A percentile compares a stretch with the other conserved stretches of the same genome.
These are phyloP conservation scores for Wallacemonas rigidus DNA, from an alignment of 208 protist species.

Conservation along the genomic window DNA sequence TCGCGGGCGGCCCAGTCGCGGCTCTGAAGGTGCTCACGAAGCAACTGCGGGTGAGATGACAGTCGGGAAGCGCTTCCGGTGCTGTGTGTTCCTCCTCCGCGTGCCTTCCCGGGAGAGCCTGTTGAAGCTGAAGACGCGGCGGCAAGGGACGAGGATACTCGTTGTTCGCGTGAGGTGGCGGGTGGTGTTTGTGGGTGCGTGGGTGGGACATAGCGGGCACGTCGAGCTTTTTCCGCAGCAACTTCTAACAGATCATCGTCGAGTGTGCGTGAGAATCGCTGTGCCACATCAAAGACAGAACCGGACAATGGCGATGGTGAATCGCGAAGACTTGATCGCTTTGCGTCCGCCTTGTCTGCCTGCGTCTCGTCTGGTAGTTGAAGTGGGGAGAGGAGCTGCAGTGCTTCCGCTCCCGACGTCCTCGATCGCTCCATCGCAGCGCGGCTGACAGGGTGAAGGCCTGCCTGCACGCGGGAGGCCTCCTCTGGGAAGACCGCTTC, in stretches of 20 bases:
- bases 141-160: too few species aligned
- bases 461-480: constrained; percentile 30
- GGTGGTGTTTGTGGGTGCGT: too few species aligned
- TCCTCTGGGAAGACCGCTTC: constrained; percentile 42
- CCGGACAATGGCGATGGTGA: neutral
- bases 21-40: neutral
- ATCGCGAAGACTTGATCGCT: neutral
- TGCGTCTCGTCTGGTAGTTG: neutral
- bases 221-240: constrained; percentile 22
- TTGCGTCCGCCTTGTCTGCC: neutral
- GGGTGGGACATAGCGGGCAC: neutral
- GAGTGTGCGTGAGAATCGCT: constrained; percentile 10
- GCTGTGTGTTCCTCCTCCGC: too few species aligned
- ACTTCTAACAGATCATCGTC: constrained; percentile 38
- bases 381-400: neutral
- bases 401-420: constrained; percentile 7
- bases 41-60: neutral
- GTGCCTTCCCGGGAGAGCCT: too few species aligned
- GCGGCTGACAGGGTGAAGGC: constrained; percentile 29
- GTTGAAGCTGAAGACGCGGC: too few species aligned
- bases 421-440: constrained; percentile 28
- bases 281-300: constrained; percentile 11
- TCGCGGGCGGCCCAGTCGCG: constrained; percentile 2
- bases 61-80: too few species aligned
- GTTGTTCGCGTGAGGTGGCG: too few species aligned